Conservation (phyloP, 2,329 filamentous ascomycete species). For the Sclerotiophoma versabilis region DNA sequence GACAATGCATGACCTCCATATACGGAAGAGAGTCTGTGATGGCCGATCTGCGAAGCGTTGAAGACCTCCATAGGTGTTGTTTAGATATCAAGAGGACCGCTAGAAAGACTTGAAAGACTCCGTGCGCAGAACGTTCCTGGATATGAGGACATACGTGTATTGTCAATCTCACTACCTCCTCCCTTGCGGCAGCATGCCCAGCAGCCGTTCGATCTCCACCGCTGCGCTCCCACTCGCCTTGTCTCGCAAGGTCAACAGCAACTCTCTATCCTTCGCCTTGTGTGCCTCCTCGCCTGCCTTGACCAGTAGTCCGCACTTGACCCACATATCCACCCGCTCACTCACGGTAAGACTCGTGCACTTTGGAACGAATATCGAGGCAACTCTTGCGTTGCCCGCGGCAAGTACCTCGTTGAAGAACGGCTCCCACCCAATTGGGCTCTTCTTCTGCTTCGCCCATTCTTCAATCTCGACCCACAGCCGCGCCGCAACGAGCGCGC, state of each 20-base stretch:
- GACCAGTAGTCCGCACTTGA: conserved; percentile 89
- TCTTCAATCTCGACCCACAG: conserved; percentile 96
- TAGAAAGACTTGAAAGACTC: too few species aligned
- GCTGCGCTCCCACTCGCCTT: conserved; percentile 74
- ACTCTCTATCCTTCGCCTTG: conserved; percentile 76
- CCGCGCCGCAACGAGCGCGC: conserved; percentile 86
- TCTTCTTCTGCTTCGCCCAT: conserved; percentile 77
- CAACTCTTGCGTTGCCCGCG: conserved; percentile 88
- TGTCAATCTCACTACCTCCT: conserved; percentile 1
- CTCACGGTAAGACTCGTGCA: conserved; percentile 74
- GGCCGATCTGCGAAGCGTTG: too few species aligned
- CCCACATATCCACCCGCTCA: conserved; percentile 88
- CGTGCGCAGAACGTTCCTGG: too few species aligned
- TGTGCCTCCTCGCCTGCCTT: conserved; percentile 93
- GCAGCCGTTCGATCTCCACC: conserved; percentile 83
- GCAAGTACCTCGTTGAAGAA: conserved; percentile 90
- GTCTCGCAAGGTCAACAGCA: conserved; percentile 75
- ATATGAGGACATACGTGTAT: too few species aligned
- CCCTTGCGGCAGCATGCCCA: conserved; percentile 56
- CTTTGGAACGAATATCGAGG: conserved; percentile 84
- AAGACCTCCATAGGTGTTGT: too few species aligned
- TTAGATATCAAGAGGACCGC: too few species aligned
- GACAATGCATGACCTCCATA: too few species aligned
- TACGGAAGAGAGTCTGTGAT: too few species aligned
- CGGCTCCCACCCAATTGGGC: conserved; percentile 96